Evolutionary conservation across 2,329 filamentous ascomycete species (phyloP).

Genomic region (Chaetomium globosum): DNA sequence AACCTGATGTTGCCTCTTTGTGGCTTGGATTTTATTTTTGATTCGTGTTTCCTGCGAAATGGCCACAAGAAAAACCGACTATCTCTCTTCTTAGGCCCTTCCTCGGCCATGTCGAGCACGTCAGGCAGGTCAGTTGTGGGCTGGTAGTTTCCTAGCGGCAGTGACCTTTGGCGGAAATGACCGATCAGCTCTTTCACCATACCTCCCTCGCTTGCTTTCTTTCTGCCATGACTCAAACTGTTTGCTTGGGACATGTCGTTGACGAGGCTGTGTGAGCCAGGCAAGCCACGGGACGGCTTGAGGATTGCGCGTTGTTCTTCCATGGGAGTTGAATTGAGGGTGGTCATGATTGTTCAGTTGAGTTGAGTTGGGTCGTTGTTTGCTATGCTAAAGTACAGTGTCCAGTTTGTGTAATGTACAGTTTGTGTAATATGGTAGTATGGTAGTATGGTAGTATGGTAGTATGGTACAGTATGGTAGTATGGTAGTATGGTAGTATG

Average conservation of each 20-base stretch:
- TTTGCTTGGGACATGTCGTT: conserved; percentile 1
- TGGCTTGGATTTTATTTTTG: conserved; percentile 30
- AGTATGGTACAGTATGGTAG: too few relatives aligned
- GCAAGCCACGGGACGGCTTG: conserved; percentile 29
- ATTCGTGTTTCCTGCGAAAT: conserved; percentile 36
- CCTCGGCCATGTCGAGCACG: conserved; percentile 34
- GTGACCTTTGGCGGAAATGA: conserved; percentile 54
- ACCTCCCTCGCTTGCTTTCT: conserved; percentile 32
- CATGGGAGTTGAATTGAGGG: conserved; percentile 1
- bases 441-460: too few relatives aligned
- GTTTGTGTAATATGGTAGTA: too few relatives aligned
- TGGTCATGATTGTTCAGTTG: conserved; percentile 13
- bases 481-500: too few relatives aligned
- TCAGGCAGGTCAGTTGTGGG: conserved; percentile 44
- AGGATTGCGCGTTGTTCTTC: conserved; percentile 18
- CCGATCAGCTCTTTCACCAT: conserved; percentile 46
- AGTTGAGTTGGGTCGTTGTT: background rate
- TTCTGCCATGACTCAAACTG: conserved; percentile 31
- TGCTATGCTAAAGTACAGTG: too few relatives aligned
- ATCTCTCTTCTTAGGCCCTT: conserved; percentile 42
- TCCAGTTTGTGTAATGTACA: too few relatives aligned
- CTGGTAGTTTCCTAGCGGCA: conserved; percentile 55
- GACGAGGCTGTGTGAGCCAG: conserved; percentile 27
- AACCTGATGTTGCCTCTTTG: conserved; percentile 44
- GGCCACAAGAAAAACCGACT: conserved; percentile 43